phyloP scores from a whole-genome alignment of 805 yeast species.

The Hanseniaspora pseudoguilliermondii region DNA sequence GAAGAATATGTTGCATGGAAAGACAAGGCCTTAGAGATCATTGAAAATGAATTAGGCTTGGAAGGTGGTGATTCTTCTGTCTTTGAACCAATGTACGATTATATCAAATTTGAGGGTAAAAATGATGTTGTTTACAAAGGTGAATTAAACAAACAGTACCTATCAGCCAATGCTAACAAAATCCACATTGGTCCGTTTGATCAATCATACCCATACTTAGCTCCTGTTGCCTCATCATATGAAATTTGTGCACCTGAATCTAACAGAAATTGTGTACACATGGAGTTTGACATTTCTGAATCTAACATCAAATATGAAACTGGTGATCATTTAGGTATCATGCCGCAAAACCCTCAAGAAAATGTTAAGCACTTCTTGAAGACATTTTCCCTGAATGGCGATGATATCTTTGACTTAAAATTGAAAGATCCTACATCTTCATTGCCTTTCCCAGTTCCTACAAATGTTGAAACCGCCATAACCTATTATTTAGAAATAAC shows the following conservation, averaged over 20 bases:
- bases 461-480: conserved; percentile 75
- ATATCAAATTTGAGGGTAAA: conserved; percentile 23
- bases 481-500: conserved; percentile 82
- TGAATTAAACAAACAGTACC: conserved; percentile 57
- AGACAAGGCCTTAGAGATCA: conserved; percentile 53
- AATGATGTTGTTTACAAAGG: conserved; percentile 52
- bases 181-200: conserved; percentile 60
- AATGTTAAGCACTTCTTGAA: conserved; percentile 53
- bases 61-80: conserved; percentile 61
- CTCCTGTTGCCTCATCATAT: conserved; percentile 45
- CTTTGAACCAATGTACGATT: conserved; percentile 55
- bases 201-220: conserved; percentile 68
- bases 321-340: conserved; percentile 90
- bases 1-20: conserved; percentile 94
- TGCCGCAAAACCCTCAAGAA: conserved; percentile 82
- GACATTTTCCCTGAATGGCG: conserved; percentile 47
- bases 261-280: conserved; percentile 71
- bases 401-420: conserved; percentile 48
- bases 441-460: conserved; percentile 61
- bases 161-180: conserved; percentile 28
- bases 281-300: conserved; percentile 69
- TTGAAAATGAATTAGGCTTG: conserved; percentile 51
- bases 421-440: conserved; percentile 58
- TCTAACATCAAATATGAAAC: conserved; percentile 75
- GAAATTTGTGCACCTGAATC: conserved; percentile 56